Percentiles rank a stretch among this genome's conserved stretches.
These are phyloP conservation scores for Trichoderma oligosporum DNA, from an alignment of 2,329 filamentous ascomycete species.

Conservation along the genomic window DNA sequence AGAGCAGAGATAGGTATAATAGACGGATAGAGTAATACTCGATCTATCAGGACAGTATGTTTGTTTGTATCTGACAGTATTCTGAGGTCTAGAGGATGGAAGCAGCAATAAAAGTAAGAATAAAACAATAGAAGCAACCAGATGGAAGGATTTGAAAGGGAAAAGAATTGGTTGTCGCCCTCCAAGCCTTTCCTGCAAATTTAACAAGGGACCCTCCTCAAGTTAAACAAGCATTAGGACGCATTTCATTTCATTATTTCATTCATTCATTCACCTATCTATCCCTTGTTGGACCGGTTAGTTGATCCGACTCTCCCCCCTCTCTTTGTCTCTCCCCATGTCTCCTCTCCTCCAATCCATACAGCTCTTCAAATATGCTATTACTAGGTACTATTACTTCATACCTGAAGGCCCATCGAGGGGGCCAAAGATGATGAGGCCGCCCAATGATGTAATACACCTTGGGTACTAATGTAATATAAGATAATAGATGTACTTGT, in stretches of 20 bases:
- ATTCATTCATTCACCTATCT: background rate
- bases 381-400: background rate
- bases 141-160: background rate
- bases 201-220: background rate
- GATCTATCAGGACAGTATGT: too few species aligned
- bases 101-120: too few species aligned
- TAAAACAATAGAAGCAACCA: background rate
- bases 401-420: too few species aligned
- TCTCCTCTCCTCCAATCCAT: background rate
- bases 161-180: background rate
- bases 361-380: background rate
- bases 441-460: constrained; percentile 6
- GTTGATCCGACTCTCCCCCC: background rate
- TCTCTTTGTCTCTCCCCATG: background rate
- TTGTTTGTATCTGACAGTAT: too few species aligned
- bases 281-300: background rate
- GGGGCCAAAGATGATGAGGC: background rate
- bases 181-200: background rate
- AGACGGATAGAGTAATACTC: too few species aligned
- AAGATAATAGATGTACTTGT: too few species aligned
- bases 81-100: too few species aligned
- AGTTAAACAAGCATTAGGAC: background rate
- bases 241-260: too few species aligned
- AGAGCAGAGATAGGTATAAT: too few species aligned
- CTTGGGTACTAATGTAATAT: too few species aligned